Evolutionary conservation across 1,284 basidiomycete genomes (phyloP).

Genomic region (Cryptococcus sp.): DNA sequence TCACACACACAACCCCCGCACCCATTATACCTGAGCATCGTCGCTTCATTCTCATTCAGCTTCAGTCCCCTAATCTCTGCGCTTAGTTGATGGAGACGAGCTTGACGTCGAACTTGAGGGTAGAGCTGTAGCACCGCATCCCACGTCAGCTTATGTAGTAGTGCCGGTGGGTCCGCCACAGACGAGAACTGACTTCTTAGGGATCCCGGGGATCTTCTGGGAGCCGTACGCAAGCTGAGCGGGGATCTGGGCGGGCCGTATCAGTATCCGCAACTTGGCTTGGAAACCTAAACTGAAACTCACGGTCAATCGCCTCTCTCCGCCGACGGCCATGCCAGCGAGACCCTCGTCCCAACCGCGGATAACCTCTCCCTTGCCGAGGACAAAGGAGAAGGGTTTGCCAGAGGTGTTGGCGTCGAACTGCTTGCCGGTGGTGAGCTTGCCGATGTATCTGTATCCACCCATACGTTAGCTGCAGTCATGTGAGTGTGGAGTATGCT

Average conservation of each 20-base stretch:
- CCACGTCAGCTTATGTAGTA: neutral
- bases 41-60: too few relatives aligned
- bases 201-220: conserved; percentile 55
- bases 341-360: conserved; percentile 94
- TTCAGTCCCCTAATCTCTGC: too few relatives aligned
- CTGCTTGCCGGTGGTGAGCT: conserved; percentile 75
- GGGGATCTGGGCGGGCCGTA: conserved; percentile 32
- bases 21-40: too few relatives aligned
- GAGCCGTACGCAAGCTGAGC: conserved; percentile 55
- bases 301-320: conserved; percentile 78
- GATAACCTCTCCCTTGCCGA: conserved; percentile 89
- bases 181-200: conserved; percentile 46
- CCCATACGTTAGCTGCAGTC: neutral
- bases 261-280: neutral
- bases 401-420: conserved; percentile 90
- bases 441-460: conserved; percentile 52
- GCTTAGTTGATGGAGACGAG: conserved; percentile 53
- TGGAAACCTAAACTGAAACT: conserved; percentile 50
- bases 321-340: conserved; percentile 85
- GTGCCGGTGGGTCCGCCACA: neutral
- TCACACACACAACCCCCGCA: too few relatives aligned
- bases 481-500: too few relatives aligned
- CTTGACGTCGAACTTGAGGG: conserved; percentile 57
- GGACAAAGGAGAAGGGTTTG: conserved; percentile 81
- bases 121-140: conserved; percentile 39